These are phyloP conservation scores for Ajuga chamaepitys DNA, from an alignment of 257 asterid species.

Conservation along the genomic window DNA sequence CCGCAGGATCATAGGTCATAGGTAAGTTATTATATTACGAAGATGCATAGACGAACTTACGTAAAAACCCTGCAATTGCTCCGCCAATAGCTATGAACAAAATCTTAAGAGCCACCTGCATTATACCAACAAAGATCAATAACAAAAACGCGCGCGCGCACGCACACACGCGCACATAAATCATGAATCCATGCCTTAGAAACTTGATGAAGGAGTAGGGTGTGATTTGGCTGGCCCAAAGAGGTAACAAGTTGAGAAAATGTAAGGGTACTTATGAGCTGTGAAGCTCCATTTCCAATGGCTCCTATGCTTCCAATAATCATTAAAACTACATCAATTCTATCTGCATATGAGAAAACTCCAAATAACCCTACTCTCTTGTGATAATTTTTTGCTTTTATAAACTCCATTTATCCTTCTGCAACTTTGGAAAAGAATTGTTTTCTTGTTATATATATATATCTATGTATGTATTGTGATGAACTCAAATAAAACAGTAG, in stretches of 20 bases:
- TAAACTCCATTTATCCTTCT: neutral
- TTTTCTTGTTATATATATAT: no score
- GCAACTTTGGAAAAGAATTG: neutral
- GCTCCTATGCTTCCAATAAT: slow-evolving; percentile 36
- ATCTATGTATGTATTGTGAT: no score
- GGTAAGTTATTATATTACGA: no score
- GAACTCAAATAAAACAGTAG: no score
- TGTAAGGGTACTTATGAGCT: slow-evolving; percentile 30
- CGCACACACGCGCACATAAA: neutral
- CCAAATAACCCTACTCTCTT: slow-evolving; percentile 13
- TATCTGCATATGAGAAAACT: slow-evolving; percentile 31
- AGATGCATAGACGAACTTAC: slow-evolving; percentile 20
- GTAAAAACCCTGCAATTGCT: slow-evolving; percentile 33
- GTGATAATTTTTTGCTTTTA: neutral
- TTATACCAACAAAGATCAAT: neutral
- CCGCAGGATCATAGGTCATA: no score
- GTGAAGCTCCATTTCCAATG: slow-evolving; percentile 29
- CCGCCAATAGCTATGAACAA: slow-evolving; percentile 32
- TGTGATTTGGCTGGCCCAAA: slow-evolving; percentile 10
- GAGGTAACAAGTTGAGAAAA: slow-evolving; percentile 27
- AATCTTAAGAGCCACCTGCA: slow-evolving; percentile 35
- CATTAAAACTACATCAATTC: slow-evolving; percentile 30
- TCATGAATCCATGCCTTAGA: slow-evolving; percentile 9
- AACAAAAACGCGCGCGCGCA: neutral
- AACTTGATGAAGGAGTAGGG: slow-evolving; percentile 24